Evolutionary conservation across 2,329 filamentous ascomycete species (phyloP), one percentile per base, ranked within the genome.

Genomic region (Verticillium longisporum): DNA sequence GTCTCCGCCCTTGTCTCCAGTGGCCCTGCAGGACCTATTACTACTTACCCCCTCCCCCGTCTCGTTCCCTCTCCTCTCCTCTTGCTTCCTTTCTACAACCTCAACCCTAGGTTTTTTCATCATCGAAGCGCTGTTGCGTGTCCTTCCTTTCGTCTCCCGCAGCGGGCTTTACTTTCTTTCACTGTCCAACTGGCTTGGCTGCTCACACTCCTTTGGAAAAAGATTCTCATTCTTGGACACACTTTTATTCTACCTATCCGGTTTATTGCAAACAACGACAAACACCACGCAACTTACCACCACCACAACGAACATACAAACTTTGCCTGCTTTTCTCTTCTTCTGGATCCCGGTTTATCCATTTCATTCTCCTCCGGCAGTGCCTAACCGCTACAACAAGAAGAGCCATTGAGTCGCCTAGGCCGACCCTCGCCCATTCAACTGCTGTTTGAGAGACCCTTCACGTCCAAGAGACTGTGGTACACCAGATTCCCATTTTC

Each of bases 141-240:
- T 65, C 69, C 68, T 71, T 74, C 76, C 73, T 74, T 77, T 75
- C 68, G 69, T 74, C 68, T 68, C 73, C 71, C 73, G 74, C 75
- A 76, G 75, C 75, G 69, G 70, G 69, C 71, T 72, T 72, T 75
- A 72, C 71, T 69, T 72, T 75, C 71, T 71, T 76, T 76, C 69
- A 75, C 72, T 69, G 71, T 68, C 79, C 80, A 82, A 82, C 80
- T 81, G 80, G 79, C 76, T 83, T 83, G 81, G 81, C 79, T 82
- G 78, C 78, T 79, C 77, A 79, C 80, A 72, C 74, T 82, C 78
- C 74, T 84, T 83, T 79, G 64, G 61, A 60, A 59, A 26, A 66
- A 65, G 58, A 73, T 64, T 73, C 78, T 75, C 68, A 75, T 78
- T 80, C 74, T 75, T 69, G 61, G 66, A 74, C 75, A 78, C 60